Evolutionary conservation across 768 basidiomycete genomes (phyloP), one percentile per base, ranked within the genome.

Genomic region (Trametes elegans): DNA sequence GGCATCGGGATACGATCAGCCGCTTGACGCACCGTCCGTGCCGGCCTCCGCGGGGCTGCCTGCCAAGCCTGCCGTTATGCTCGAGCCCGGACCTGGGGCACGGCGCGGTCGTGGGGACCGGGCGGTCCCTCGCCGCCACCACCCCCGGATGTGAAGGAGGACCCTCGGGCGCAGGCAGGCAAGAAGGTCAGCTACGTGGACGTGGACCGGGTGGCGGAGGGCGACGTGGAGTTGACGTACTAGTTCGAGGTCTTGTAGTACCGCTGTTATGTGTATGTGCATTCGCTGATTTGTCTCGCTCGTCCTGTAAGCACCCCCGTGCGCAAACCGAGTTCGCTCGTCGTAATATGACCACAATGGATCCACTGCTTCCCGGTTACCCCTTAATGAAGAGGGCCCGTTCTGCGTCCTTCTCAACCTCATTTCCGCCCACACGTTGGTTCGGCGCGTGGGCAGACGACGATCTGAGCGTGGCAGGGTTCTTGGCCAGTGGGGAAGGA

Each of bases 101-200:
- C 64, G 72, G 53, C 71, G 76, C 41, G 68, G 69, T 19, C 70
- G 74, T 40, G 72, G 71, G 71, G 74, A 32, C 69, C 74, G 32
- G 68, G 71, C 28, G 85, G 82, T 1, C 81, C 82, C 0, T 83
- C 82, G 5, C 89, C 89, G 0, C 87, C 90, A 3, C 90, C 91
- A 14, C 91, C 92, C 11, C 85, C 90, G 50, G 89, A 93, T 71
- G 90, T 86, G 27, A 92, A 90, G 72, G 90, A 93, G 70, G 95
- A 98, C 69, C 95, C 95, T 38, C 79, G 95, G 35, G 91, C 95
- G 26, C 87, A 89, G 28, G 89, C 86, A 29, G 91, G 91, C 40
- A 88, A 85, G 72, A 83, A 90, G 70, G 84, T 98, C 51, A 93
- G 90, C 73, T 98, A 98, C 67, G 87, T 93, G 68, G 95, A 98